These are phyloP conservation scores for Naganishia liquefaciens DNA, from an alignment of 1,284 basidiomycete species.

Conservation along the genomic window DNA sequence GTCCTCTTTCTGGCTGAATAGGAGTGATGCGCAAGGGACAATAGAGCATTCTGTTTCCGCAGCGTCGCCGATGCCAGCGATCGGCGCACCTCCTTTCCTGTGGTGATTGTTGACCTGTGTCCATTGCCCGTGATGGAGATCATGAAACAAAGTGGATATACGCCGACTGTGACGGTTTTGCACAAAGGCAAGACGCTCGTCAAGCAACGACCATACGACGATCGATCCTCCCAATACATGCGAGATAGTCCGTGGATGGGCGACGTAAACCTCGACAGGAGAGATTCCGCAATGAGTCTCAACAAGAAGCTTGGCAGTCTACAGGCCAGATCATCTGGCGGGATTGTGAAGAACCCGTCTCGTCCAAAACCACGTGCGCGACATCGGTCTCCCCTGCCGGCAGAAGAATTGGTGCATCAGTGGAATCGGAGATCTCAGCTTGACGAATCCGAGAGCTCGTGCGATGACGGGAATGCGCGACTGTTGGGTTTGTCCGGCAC, in stretches of 20 bases:
- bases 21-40: neutral
- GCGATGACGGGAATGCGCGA: neutral
- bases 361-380: conserved; percentile 5
- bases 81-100: too few species aligned
- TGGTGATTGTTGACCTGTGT: neutral
- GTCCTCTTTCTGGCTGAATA: neutral
- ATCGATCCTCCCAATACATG: neutral
- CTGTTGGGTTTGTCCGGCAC: neutral
- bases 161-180: neutral
- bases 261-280: conserved; percentile 4
- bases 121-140: conserved; percentile 1
- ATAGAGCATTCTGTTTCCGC: neutral
- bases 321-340: neutral
- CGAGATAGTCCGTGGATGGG: neutral
- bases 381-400: too few species aligned
- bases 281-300: neutral
- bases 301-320: neutral
- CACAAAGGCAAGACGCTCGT: conserved; percentile 15
- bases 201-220: neutral
- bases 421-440: neutral
- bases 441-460: neutral
- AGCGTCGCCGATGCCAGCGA: neutral
- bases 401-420: too few species aligned
- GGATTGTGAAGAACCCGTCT: neutral
- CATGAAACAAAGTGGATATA: neutral